Evolutionary conservation across 352 stramenopile species (phyloP).

Genomic region (Saprolegnia diclina): DNA sequence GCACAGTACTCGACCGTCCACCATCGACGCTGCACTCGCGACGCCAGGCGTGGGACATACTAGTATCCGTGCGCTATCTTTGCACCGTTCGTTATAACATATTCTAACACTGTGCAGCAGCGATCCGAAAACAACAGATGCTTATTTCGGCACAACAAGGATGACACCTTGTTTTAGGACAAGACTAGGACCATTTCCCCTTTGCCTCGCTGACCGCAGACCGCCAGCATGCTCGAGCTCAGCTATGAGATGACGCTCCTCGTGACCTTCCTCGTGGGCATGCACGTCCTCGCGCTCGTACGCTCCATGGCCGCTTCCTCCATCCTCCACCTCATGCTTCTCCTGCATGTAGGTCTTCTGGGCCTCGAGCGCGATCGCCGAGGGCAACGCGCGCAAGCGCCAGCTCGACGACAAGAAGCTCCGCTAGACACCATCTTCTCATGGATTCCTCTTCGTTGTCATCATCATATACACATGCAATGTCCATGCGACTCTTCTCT

Average conservation of each 20-base stretch:
- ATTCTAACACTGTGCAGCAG: no score
- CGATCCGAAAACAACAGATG: no score
- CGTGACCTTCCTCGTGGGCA: slow-evolving; percentile 52
- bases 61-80: no score
- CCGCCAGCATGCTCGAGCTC: slow-evolving; percentile 11
- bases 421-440: slow-evolving; percentile 31
- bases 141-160: no score
- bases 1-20: no score
- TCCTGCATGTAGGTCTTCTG: slow-evolving; percentile 43
- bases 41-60: no score
- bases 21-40: no score
- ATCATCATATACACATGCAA: slow-evolving; percentile 7
- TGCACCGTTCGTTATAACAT: no score
- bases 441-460: not conserved
- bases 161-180: not conserved
- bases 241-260: slow-evolving; percentile 52
- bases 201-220: slow-evolving; percentile 15
- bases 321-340: slow-evolving; percentile 15
- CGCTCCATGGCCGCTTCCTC: slow-evolving; percentile 20
- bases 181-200: not conserved
- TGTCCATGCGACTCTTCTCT: slow-evolving; percentile 23
- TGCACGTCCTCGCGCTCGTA: slow-evolving; percentile 72
- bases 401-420: slow-evolving; percentile 44
- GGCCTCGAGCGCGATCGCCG: slow-evolving; percentile 47
- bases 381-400: slow-evolving; percentile 40